These are phyloP conservation scores for Calonectria ilicicola DNA, from an alignment of 2,329 filamentous ascomycete species.

Conservation along the genomic window DNA sequence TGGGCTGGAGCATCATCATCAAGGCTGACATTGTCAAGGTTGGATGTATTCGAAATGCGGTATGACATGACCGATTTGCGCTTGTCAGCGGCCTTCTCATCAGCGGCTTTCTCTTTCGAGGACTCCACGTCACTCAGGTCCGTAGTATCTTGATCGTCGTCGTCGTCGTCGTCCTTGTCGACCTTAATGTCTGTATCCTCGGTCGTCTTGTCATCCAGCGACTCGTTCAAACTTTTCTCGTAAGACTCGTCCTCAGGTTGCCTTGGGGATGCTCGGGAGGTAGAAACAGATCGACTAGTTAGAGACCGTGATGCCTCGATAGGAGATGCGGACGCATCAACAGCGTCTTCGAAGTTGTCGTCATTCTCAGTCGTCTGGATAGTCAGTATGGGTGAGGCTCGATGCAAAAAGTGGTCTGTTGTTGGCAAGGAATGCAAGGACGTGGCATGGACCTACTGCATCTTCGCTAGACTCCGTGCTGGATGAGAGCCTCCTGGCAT, in stretches of 20 bases:
- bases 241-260: constrained; percentile 26
- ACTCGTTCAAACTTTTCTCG: constrained; percentile 27
- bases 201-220: constrained; percentile 20
- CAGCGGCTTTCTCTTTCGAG: constrained; percentile 27
- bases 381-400: constrained; percentile 29
- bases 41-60: constrained; percentile 60
- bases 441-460: constrained; percentile 41
- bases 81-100: constrained; percentile 34
- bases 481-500: constrained; percentile 44
- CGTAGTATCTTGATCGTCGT: constrained; percentile 28
- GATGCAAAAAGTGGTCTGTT: constrained; percentile 27
- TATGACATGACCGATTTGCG: constrained; percentile 55
- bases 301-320: constrained; percentile 75
- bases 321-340: constrained; percentile 66
- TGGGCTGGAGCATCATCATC: constrained; percentile 59
- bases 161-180: too few relatives aligned
- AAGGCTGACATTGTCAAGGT: constrained; percentile 74
- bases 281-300: constrained; percentile 58
- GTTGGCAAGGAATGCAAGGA: constrained; percentile 31
- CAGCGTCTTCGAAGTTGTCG: constrained; percentile 82
- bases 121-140: constrained; percentile 4
- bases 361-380: constrained; percentile 48
- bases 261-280: constrained; percentile 51
- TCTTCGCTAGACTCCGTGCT: constrained; percentile 45
- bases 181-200: constrained; percentile 18